Conservation (phyloP, 352 stramenopile species). For the Globisporangium takayamanum region DNA sequence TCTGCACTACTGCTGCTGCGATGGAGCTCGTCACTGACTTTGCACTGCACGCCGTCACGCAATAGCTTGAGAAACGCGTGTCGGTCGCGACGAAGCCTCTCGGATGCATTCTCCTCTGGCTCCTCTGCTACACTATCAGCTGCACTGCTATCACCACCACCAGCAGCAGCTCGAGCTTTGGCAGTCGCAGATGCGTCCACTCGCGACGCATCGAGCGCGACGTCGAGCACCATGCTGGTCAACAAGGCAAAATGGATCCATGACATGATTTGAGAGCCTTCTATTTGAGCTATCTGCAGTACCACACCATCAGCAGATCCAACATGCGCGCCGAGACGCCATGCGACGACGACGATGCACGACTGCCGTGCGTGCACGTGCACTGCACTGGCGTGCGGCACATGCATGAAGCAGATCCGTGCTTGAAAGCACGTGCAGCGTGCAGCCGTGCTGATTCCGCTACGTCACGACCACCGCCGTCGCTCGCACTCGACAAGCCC, state of each 20-base stretch:
- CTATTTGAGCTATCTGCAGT: no score
- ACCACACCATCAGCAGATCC: neutral
- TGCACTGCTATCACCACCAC: neutral
- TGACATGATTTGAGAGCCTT: no score
- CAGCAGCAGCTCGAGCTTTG: neutral
- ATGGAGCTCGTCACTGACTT: conserved; percentile 25
- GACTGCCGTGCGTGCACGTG: conserved; percentile 18
- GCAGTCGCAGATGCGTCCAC: no score
- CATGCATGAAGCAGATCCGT: conserved; percentile 10
- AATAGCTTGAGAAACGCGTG: conserved; percentile 49
- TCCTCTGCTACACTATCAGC: neutral
- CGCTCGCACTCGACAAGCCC: conserved; percentile 5
- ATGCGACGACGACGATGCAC: conserved; percentile 6
- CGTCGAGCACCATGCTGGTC: neutral
- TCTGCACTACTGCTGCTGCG: neutral
- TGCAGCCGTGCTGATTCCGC: neutral
- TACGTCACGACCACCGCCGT: neutral
- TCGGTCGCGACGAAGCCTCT: conserved; percentile 13
- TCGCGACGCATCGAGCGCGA: neutral
- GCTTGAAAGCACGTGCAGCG: neutral
- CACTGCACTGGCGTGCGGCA: conserved; percentile 23
- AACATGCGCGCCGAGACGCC: neutral
- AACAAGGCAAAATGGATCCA: neutral
- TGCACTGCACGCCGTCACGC: conserved; percentile 51
- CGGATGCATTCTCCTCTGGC: neutral